These are phyloP conservation scores for Paspalum notatum DNA, from an alignment of 176 grass and related monocot genomes.

Conservation along the genomic window DNA sequence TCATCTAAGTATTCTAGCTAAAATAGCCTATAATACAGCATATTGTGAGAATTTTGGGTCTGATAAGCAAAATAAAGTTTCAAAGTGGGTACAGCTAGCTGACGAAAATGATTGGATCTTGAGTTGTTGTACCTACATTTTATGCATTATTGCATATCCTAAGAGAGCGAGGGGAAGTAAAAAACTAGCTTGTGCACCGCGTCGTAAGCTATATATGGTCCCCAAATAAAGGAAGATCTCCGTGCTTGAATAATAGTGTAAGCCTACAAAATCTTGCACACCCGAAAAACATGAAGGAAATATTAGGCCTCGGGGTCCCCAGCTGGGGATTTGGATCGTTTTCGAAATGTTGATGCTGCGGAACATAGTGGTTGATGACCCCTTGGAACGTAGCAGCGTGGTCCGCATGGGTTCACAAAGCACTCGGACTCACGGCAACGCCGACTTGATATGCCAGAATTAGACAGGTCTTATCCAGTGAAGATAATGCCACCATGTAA, in stretches of 20 bases:
- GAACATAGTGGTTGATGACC: conserved; percentile 39
- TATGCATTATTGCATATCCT: no score
- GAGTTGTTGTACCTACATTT: neutral
- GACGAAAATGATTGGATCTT: neutral
- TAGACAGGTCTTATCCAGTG: conserved; percentile 30
- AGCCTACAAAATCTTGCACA: neutral
- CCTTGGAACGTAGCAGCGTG: conserved; percentile 41
- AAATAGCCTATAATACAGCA: neutral
- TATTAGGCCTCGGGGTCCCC: conserved; percentile 19
- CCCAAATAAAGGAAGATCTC: neutral
- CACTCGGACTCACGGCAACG: conserved; percentile 24
- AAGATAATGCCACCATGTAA: conserved; percentile 9
- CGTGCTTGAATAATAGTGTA: conserved; percentile 17
- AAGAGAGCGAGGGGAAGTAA: no score
- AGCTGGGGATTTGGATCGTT: neutral
- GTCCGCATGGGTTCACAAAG: conserved; percentile 48
- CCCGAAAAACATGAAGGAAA: neutral
- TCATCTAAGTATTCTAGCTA: neutral
- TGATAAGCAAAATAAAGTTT: neutral
- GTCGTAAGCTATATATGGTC: conserved; percentile 11
- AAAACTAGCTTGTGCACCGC: neutral
- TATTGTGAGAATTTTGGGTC: neutral
- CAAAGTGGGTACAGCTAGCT: neutral
- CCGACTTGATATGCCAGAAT: conserved; percentile 25
- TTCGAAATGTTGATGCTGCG: conserved; percentile 28